Evolutionary conservation across 2,329 filamentous ascomycete species (phyloP), one percentile per base, ranked within the genome.

Genomic region (Sporothrix brunneoviolacea): DNA sequence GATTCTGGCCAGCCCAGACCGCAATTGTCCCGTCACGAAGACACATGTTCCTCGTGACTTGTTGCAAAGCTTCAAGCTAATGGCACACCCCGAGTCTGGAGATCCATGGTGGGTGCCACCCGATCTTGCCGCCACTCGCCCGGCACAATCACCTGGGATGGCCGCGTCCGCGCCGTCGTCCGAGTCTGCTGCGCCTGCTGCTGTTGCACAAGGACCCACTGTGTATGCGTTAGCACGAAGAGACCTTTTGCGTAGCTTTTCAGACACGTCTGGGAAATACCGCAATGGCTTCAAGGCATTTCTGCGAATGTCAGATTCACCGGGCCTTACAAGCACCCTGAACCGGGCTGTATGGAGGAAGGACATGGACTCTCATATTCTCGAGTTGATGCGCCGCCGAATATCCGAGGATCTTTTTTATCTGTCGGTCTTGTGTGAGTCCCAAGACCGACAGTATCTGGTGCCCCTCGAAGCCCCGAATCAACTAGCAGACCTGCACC

Each of bases 1-100:
- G 39, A 40, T 57, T 4, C 43, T 58, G 2, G 51, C 55, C 7
- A 49, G 45, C 4, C 52, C 55, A 1, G 28, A 18, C 27, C 44
- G 57, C 7, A 12, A 27, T 6, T 58, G 57, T n/a, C 27, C 55
- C 8, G 39, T 50, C 12, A 58, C 57, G n/a, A 50, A 28, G 24
- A 37, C 44, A 6, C 53, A 42, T 10, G 16, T 57, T 21, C 56
- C 57, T 6, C 65, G 64, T 13, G 80, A 75, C 59, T 84, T 88
- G 61, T 67, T 88, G 4, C 77, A 85, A 49, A 70, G 77, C 28
- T 82, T 88, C 53, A 72, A 74, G 24, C 59, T 81, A 2, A 67
- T 81, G 12, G 60, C 67, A 1, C 74, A 85, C 50, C 82, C 82
- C 0, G 65, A 71, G 9, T 79, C 76, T 0, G 60, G 64, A 0